phyloP scores from a whole-genome alignment of 129 eudicot genomes.

The Erigeron canadensis region DNA sequence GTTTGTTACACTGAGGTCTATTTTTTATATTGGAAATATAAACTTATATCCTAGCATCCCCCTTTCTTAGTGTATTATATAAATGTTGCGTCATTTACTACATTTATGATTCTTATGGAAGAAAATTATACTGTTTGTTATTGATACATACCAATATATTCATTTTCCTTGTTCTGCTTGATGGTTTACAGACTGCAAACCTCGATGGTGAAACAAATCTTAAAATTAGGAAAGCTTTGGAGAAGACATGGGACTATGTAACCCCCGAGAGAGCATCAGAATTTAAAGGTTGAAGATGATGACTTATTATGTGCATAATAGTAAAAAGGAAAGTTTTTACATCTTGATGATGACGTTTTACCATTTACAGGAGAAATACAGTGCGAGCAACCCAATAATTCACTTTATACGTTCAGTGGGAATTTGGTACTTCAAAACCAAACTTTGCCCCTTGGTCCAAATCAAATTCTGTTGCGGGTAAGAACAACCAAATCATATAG shows the following conservation, averaged over 20 bases:
- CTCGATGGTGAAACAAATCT: constrained; percentile 98
- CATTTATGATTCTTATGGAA: not conserved
- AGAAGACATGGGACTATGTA: constrained; percentile 92
- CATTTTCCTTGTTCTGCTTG: constrained; percentile 6
- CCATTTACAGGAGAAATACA: constrained; percentile 80
- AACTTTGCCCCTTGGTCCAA: constrained; percentile 91
- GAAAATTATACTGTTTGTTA: not conserved
- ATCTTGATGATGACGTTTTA: constrained; percentile 10
- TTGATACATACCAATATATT: not conserved
- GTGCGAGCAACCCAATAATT: constrained; percentile 97
- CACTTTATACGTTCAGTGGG: constrained; percentile 95
- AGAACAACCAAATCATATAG: constrained; percentile 12
- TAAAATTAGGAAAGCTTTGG: constrained; percentile 94
- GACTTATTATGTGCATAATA: constrained; percentile 4
- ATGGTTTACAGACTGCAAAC: constrained; percentile 77
- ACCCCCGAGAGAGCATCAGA: constrained; percentile 80
- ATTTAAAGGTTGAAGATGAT: constrained; percentile 62
- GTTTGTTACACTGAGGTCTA: constrained; percentile 88
- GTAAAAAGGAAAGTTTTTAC: constrained; percentile 3
- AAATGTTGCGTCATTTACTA: not conserved
- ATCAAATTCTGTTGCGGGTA: constrained; percentile 89
- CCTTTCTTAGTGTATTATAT: not conserved
- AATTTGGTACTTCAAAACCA: constrained; percentile 84
- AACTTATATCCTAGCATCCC: not conserved
- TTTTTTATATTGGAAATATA: constrained; percentile 4